Evolutionary conservation across 176 grass and related monocot species (phyloP), one percentile per base, ranked within the genome.

Genomic region (Rhynchospora tenuis): DNA sequence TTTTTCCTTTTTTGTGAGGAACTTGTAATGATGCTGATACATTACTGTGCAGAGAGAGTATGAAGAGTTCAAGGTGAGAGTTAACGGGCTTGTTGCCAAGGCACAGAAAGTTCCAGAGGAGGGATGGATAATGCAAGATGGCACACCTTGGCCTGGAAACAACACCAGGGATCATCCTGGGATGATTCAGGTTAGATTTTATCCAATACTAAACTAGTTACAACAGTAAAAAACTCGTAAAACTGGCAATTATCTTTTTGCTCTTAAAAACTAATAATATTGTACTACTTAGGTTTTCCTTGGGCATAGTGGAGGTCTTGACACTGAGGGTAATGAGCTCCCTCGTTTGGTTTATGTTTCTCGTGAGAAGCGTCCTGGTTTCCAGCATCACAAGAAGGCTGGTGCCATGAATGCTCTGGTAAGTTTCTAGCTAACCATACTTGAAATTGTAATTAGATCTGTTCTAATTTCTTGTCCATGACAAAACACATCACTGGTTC

Each of bases 41-140:
- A 66, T 78, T 86, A 88, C 2, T 61, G 60, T 71, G 55, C 90
- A 98, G 95, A 94, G 95, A 87, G 95, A 98, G 90, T 98, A 98
- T 87, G 95, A 98, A 89, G 95, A 98, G 84, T 98, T 98, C 86
- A 98, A 98, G 85, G 81, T 98, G 65, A 88, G 95, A 31, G 1
- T 98, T 71, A 98, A 98, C 72, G 89, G 79, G 19, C 95, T 98
- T 75, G 95, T 98, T 79, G 88, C 95, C 22, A 98, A 94, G 82
- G 95, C 95, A 84, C 84, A 98, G 78, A 98, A 98, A 91, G 86
- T 98, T 91, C 95, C 95, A 1, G 92, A 94, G 58, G 92, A 94
- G 84, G 95, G 95, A 84, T 98, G 95, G 95, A 95, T 98, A 58
- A 98, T 98, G 95, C 95, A 95, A 89, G 95, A 98, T 90, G 92